These are phyloP conservation scores for Hanseniaspora pseudoguilliermondii DNA, from an alignment of 805 yeast genomes.

Conservation along the genomic window DNA sequence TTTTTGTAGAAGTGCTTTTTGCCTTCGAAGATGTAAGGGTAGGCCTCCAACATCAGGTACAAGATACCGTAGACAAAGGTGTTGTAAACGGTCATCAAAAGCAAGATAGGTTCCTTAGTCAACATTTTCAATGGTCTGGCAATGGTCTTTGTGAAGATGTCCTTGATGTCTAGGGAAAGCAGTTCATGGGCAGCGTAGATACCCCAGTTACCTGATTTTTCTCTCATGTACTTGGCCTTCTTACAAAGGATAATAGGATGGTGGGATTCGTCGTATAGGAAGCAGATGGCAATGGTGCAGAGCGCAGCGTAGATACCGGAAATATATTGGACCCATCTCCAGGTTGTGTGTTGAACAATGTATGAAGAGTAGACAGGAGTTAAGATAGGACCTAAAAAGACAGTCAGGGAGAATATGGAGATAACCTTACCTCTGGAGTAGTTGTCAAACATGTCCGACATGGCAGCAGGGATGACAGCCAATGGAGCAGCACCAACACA, in stretches of 20 bases:
- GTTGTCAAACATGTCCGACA: constrained; percentile 68
- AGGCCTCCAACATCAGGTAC: constrained; percentile 60
- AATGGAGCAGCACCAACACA: constrained; percentile 73
- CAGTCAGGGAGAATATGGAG: constrained; percentile 55
- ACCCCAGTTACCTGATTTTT: constrained; percentile 69
- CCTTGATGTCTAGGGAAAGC: constrained; percentile 41
- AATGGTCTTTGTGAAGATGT: constrained; percentile 49
- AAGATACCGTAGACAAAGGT: constrained; percentile 72
- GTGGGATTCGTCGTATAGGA: constrained; percentile 51
- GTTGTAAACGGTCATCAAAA: constrained; percentile 56
- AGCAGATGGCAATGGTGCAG: constrained; percentile 28
- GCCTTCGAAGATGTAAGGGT: constrained; percentile 53
- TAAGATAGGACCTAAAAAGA: constrained; percentile 66
- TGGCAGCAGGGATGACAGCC: constrained; percentile 75
- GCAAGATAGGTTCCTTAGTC: constrained; percentile 55
- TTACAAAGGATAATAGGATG: constrained; percentile 51
- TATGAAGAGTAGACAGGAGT: constrained; percentile 74
- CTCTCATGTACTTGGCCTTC: constrained; percentile 52
- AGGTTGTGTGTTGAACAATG: constrained; percentile 52
- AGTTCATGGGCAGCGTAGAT: constrained; percentile 67
- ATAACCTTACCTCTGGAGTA: constrained; percentile 63
- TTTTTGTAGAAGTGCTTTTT: constrained; percentile 43
- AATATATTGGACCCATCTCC: constrained; percentile 75
- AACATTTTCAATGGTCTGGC: constrained; percentile 60
- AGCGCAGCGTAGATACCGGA: constrained; percentile 47